phyloP scores from a whole-genome alignment of 106 monocot species.

The Hemerocallis citrina region DNA sequence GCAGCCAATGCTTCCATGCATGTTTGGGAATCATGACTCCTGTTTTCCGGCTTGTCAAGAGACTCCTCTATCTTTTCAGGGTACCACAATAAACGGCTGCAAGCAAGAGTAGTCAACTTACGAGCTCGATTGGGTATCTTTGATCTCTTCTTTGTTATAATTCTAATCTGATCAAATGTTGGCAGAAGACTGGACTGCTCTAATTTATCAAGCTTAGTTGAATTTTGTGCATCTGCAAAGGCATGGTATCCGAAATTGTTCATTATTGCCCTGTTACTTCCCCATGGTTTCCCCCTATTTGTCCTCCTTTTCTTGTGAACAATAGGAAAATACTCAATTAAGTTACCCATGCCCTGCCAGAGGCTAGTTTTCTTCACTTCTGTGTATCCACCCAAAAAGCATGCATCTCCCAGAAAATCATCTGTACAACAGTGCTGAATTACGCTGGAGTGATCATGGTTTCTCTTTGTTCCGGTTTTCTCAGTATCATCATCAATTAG shows the following conservation, averaged over 20 bases:
- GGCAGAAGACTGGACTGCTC: not conserved
- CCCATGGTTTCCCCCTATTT: not conserved
- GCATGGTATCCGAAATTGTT: not conserved
- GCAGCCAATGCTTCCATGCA: constrained; percentile 15
- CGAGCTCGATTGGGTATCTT: constrained; percentile 8
- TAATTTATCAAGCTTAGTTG: not conserved
- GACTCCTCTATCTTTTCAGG: not conserved
- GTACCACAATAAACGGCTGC: not conserved
- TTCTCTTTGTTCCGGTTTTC: not conserved
- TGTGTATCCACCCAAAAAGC: too few species aligned
- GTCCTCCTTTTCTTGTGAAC: constrained; percentile 26
- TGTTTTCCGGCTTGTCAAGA: not conserved
- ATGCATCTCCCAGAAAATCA: too few species aligned
- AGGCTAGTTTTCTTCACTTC: too few species aligned
- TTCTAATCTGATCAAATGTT: constrained; percentile 1
- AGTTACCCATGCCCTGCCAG: not conserved
- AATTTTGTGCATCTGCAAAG: not conserved
- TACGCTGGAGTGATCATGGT: not conserved
- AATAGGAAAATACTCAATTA: not conserved
- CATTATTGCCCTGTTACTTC: not conserved
- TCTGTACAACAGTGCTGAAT: too few species aligned
- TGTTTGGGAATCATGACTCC: not conserved
- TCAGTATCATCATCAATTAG: constrained; percentile 1
- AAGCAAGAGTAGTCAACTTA: not conserved
- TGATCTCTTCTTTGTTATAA: constrained; percentile 19